Evolutionary conservation across 2,329 filamentous ascomycete genomes (phyloP).

Genomic region (Cladosporium sp.): DNA sequence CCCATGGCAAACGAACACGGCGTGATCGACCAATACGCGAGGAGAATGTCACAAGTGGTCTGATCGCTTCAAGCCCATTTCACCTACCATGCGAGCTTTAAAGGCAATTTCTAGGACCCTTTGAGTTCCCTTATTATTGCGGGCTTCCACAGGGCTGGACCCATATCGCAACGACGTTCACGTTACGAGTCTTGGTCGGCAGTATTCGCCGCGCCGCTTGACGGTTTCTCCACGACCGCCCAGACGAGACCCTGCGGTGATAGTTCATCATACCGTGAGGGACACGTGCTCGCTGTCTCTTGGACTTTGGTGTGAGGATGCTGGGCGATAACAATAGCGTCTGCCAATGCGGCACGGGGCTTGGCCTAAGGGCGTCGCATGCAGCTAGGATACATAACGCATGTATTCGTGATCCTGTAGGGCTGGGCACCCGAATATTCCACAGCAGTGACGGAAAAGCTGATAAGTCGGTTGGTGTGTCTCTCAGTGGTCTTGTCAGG

Average conservation of each 20-base stretch:
- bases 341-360: neutral
- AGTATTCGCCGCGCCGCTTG: neutral
- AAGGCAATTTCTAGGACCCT: neutral
- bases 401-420: no score
- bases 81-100: neutral
- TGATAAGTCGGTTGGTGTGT: no score
- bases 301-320: neutral
- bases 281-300: no score
- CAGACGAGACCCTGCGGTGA: neutral
- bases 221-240: neutral
- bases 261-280: no score
- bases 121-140: neutral
- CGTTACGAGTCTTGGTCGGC: neutral
- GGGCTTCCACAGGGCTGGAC: neutral
- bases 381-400: no score
- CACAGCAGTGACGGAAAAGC: no score
- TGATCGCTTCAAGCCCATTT: neutral
- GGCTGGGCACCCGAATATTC: no score
- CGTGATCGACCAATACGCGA: neutral
- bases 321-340: conserved; percentile 5
- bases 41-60: neutral
- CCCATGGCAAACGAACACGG: neutral
- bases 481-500: no score
- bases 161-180: neutral
- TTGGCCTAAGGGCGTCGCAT: neutral